These are phyloP conservation scores for Suillus hirtellus DNA, from an alignment of 768 basidiomycete species.

Conservation along the genomic window DNA sequence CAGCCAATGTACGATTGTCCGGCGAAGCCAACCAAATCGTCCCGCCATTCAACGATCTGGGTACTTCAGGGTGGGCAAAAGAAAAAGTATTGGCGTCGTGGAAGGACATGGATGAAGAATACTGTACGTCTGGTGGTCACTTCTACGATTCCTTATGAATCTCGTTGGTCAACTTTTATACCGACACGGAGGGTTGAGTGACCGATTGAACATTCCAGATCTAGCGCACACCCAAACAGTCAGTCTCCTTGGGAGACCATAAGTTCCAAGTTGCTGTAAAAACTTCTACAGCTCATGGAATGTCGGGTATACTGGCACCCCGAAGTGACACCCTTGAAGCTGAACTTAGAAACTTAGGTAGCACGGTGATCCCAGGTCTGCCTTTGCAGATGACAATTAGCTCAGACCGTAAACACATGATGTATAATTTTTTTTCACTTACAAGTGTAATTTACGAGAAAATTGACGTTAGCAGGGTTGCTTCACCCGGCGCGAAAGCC, in stretches of 20 bases:
- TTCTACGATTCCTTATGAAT: neutral
- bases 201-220: neutral
- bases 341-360: neutral
- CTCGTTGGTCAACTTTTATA: neutral
- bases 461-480: neutral
- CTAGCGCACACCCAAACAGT: neutral
- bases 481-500: conserved; percentile 38
- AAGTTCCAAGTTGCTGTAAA: neutral
- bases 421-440: neutral
- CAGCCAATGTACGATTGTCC: neutral
- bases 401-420: neutral
- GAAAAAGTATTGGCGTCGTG: too few relatives aligned
- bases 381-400: neutral
- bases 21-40: neutral
- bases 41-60: too few relatives aligned
- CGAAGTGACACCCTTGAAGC: neutral
- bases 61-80: neutral
- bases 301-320: neutral
- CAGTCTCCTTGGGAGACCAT: neutral
- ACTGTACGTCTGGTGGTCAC: neutral
- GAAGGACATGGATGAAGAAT: neutral
- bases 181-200: neutral
- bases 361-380: neutral
- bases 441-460: neutral
- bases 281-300: neutral